Base-by-base conservation (phyloP, 176 grass and related monocot species). In the Stipa capillata region DNA sequence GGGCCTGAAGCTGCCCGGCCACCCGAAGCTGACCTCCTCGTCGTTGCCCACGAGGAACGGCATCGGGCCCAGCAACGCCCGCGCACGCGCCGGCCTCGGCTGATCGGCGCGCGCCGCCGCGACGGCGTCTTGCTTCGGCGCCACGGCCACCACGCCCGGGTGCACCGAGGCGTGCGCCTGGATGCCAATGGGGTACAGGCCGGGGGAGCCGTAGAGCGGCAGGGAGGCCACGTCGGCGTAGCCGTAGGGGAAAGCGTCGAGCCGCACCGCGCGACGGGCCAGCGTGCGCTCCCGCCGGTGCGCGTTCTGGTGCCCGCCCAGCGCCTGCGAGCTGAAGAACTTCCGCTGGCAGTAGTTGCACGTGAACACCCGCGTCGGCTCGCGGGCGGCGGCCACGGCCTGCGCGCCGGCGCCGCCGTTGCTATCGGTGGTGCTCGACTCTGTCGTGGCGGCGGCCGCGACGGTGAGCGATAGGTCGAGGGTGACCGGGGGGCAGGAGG, bases 271-370 rank as follows among this genome's bases (percentile, higher is more conserved):
- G 47, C 91, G 74, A 11, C 89, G 81, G 4, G 81, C 87, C 65
- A 93, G 72, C 64, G 85, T 93, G 73, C 90, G 90, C 90, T 89
- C 90, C 21, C 84, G 87, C 66, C 82, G 73, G 80, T 93, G 90
- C 56, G 87, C 77, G 84, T 93, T 93, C 84, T 89, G 90, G 90
- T 93, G 91, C 7, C 91, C 91, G 7, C 91, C 91, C 66, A 93
- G 87, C 47, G 91, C 91, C 63, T 93, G 91, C 42, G 87, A 93
- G 81, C 91, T 93, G 84, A 87, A 93, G 91, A 93, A 93, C 91
- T 87, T 93, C 57, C 91, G 69, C 87, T 87, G 87, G 87, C 91
- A 93, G 65, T 93, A 90, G 84, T 87, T 93, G 91, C 91, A 93
- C 44, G 81, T 78, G 84, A 93, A 93, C 65, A 93, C 84, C 11